Conservation (phyloP, 441 rosid species). For the Eruca vesicaria region DNA sequence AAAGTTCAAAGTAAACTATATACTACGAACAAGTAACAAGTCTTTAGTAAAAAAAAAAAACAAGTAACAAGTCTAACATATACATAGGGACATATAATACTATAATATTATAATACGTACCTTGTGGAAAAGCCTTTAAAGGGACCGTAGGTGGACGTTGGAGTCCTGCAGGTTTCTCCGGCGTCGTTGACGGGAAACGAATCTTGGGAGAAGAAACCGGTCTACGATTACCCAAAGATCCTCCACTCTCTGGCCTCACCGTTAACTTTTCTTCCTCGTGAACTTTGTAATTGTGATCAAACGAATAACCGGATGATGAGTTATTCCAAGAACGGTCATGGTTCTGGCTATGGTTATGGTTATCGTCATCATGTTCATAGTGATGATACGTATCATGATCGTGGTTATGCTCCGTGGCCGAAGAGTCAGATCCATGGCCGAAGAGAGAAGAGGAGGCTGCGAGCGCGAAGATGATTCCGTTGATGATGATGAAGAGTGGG, state of each 20-base stretch:
- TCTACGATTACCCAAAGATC: not conserved
- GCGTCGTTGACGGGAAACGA: not conserved
- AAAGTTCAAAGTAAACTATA: too few relatives aligned
- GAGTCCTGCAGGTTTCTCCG: slow-evolving; percentile 14
- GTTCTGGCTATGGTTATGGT: not conserved
- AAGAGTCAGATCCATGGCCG: slow-evolving; percentile 6
- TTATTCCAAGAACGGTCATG: not conserved
- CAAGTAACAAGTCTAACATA: not conserved
- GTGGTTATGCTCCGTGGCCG: slow-evolving; percentile 3
- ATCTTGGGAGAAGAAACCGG: slow-evolving; percentile 5
- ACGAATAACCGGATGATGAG: slow-evolving; percentile 11
- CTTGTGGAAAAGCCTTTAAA: slow-evolving; percentile 26
- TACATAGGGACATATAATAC: not conserved
- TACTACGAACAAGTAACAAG: too few relatives aligned
- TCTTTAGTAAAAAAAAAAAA: too few relatives aligned
- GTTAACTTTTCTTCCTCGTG: slow-evolving; percentile 8
- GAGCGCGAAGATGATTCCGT: slow-evolving; percentile 27
- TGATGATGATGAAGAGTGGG: slow-evolving; percentile 24
- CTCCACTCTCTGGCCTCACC: slow-evolving; percentile 13
- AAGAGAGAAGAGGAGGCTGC: slow-evolving; percentile 22
- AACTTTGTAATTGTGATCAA: slow-evolving; percentile 22
- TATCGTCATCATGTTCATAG: slow-evolving; percentile 8
- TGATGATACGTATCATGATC: not conserved
- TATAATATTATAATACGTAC: slow-evolving; percentile 3
- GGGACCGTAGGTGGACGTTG: slow-evolving; percentile 31